Percentiles rank a stretch among this genome's conserved stretches.
Conservation (phyloP, 164 flowering plant genomes). For the Warburgia ugandensis region DNA sequence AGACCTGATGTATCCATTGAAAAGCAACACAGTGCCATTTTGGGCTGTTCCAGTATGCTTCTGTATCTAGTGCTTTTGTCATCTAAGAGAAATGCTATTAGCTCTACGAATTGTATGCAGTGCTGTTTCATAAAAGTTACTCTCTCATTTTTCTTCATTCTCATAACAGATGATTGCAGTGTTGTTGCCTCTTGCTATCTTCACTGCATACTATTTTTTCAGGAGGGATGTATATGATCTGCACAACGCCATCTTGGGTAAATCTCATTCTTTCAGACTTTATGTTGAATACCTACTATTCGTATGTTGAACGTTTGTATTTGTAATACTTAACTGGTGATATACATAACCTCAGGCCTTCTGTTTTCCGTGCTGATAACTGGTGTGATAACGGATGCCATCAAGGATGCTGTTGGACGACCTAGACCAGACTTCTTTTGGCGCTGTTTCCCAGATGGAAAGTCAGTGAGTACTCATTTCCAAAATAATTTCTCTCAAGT, state of each 20-base stretch:
- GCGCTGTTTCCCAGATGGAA: slow-evolving; percentile 88
- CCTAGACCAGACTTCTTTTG: slow-evolving; percentile 85
- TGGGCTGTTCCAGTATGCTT: slow-evolving; percentile 89
- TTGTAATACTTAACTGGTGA: slow-evolving; percentile 1
- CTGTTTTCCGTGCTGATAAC: slow-evolving; percentile 53
- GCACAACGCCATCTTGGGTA: slow-evolving; percentile 68
- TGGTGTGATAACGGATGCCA: slow-evolving; percentile 65
- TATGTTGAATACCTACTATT: neutral
- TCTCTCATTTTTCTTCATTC: slow-evolving; percentile 1
- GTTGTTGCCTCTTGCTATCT: slow-evolving; percentile 44
- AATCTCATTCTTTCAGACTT: neutral
- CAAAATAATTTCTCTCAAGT: neutral
- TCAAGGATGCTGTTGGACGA: slow-evolving; percentile 68
- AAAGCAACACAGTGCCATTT: slow-evolving; percentile 61
- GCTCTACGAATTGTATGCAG: neutral
- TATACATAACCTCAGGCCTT: slow-evolving; percentile 33
- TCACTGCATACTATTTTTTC: slow-evolving; percentile 34
- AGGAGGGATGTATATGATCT: slow-evolving; percentile 77
- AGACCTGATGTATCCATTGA: slow-evolving; percentile 68
- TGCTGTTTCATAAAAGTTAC: neutral
- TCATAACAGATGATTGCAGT: slow-evolving; percentile 34
- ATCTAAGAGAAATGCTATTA: neutral
- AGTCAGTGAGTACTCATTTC: slow-evolving; percentile 28
- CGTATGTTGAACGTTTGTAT: neutral
- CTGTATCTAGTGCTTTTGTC: neutral